Conservation (phyloP, 345 rosid species). For the Sonneratia alba region DNA sequence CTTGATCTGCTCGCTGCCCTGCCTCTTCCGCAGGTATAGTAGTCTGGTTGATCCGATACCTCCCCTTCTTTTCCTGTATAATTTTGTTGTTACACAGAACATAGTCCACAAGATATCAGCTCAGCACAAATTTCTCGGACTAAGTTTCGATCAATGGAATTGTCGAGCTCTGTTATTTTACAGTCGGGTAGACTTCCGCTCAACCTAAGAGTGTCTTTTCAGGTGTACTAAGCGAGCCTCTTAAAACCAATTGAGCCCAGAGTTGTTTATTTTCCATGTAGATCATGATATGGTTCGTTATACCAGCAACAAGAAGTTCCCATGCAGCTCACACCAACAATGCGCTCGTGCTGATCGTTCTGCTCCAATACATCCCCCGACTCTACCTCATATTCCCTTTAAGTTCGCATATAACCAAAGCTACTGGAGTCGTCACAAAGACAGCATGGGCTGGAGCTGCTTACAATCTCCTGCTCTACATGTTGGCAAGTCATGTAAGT, state of each 20-base stretch:
- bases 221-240: too few species aligned
- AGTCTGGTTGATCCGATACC: background rate
- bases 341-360: slow-evolving; percentile 66
- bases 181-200: background rate
- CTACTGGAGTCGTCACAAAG: slow-evolving; percentile 68
- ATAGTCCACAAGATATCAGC: background rate
- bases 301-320: slow-evolving; percentile 55
- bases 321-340: slow-evolving; percentile 60
- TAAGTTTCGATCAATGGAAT: background rate
- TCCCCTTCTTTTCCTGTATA: background rate
- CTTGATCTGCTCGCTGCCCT: slow-evolving; percentile 60
- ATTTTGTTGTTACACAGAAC: background rate
- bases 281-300: slow-evolving; percentile 79
- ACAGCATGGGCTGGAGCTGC: slow-evolving; percentile 99
- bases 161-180: background rate
- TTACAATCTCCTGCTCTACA: slow-evolving; percentile 64
- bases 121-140: background rate
- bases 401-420: slow-evolving; percentile 55
- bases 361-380: slow-evolving; percentile 70
- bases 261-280: slow-evolving; percentile 18
- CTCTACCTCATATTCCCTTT: slow-evolving; percentile 67
- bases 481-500: slow-evolving; percentile 91
- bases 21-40: slow-evolving; percentile 74
- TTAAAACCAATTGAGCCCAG: background rate
- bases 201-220: background rate